Percentiles rank a stretch among this genome's conserved stretches.
phyloP scores from a whole-genome alignment of 306 rosid genomes.

The Trifolium fragiferum region DNA sequence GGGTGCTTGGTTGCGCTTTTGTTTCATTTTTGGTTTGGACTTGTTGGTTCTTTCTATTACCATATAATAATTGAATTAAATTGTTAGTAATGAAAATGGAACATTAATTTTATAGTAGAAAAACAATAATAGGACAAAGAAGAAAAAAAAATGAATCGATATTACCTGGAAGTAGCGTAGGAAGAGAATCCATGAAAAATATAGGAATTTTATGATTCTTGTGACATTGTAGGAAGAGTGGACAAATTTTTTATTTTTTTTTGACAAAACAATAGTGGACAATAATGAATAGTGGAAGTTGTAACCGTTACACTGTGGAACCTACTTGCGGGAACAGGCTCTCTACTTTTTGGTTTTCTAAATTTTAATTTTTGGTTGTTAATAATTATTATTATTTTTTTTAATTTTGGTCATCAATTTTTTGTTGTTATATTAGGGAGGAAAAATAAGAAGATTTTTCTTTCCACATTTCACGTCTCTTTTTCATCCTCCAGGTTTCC shows the following conservation, averaged over 20 bases:
- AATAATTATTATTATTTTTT: no score
- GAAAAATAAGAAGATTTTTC: no score
- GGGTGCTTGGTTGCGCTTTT: slow-evolving; percentile 19
- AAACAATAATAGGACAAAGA: not conserved
- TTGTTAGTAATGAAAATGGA: not conserved
- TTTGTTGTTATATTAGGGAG: no score
- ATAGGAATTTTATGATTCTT: not conserved
- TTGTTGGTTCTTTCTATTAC: slow-evolving; percentile 26
- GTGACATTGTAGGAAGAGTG: slow-evolving; percentile 1
- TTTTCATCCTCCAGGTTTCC: no score
- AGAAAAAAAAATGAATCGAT: not conserved
- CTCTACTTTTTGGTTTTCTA: not conserved
- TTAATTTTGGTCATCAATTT: no score
- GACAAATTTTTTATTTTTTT: no score
- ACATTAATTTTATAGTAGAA: not conserved
- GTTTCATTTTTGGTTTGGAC: slow-evolving; percentile 34
- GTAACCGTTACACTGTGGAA: slow-evolving; percentile 29
- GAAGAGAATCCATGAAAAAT: slow-evolving; percentile 41
- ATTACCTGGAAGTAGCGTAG: slow-evolving; percentile 26
- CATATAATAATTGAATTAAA: not conserved
- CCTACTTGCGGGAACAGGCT: slow-evolving; percentile 40
- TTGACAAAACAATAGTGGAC: no score
- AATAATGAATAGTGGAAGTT: no score
- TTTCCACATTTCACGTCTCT: no score
- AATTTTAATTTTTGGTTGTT: not conserved